These are phyloP conservation scores for Brassica balearica DNA, from an alignment of 441 rosid species.

Conservation along the genomic window DNA sequence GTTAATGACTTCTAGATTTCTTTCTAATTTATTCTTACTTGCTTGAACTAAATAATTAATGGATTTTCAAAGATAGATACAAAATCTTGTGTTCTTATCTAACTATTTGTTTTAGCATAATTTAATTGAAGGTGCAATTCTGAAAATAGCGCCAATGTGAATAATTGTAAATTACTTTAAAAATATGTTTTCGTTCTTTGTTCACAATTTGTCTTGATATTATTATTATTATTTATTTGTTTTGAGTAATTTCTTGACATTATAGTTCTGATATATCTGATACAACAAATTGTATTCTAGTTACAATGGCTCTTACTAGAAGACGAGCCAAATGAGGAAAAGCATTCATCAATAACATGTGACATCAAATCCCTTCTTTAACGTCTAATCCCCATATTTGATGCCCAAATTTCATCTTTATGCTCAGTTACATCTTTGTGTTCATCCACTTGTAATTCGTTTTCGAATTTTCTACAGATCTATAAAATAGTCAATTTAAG, in stretches of 20 bases:
- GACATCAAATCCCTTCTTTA: constrained; percentile 17
- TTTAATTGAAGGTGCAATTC: too few relatives aligned
- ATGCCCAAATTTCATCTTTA: constrained; percentile 8
- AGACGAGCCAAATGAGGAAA: neutral
- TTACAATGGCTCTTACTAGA: neutral
- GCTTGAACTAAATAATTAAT: neutral
- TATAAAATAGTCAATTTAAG: neutral
- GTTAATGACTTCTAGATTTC: neutral
- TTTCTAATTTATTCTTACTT: neutral
- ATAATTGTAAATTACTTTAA: too few relatives aligned
- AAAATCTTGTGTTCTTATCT: neutral
- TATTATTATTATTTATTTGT: too few relatives aligned
- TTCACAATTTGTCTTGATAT: too few relatives aligned
- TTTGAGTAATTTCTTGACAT: too few relatives aligned
- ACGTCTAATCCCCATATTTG: constrained; percentile 9
- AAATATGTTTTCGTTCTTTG: too few relatives aligned
- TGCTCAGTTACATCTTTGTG: neutral
- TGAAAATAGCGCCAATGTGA: too few relatives aligned
- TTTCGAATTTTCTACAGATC: neutral
- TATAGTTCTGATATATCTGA: too few relatives aligned
- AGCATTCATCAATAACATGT: constrained; percentile 16
- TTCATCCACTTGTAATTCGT: neutral
- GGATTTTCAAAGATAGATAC: neutral
- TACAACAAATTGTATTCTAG: neutral
- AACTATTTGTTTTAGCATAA: too few relatives aligned